phyloP scores from a whole-genome alignment of 2,329 filamentous ascomycete species.

The Paecilomyces formosus region DNA sequence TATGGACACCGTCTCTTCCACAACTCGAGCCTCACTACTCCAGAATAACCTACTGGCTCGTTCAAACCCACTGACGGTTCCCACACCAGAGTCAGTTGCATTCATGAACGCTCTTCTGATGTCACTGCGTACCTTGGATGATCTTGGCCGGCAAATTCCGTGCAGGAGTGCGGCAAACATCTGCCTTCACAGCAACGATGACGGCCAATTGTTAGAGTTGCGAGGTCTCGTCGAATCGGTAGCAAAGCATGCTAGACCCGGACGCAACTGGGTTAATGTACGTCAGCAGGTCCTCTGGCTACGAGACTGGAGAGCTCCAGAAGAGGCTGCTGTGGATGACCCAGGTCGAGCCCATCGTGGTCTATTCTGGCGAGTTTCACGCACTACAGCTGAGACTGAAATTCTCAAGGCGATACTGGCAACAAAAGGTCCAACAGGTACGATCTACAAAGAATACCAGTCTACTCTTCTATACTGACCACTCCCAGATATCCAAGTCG shows the following conservation, averaged over 20 bases:
- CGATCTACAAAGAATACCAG: neutral
- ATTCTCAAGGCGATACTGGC: slow-evolving; percentile 50
- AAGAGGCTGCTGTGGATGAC: slow-evolving; percentile 11
- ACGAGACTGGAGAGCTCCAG: slow-evolving; percentile 48
- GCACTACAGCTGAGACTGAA: slow-evolving; percentile 47
- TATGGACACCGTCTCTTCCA: slow-evolving; percentile 23
- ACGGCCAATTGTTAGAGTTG: slow-evolving; percentile 47
- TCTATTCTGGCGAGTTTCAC: slow-evolving; percentile 43
- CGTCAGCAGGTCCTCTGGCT: slow-evolving; percentile 52
- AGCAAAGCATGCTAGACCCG: slow-evolving; percentile 34
- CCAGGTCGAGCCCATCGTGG: slow-evolving; percentile 31
- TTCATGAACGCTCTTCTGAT: slow-evolving; percentile 35
- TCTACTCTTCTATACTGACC: slow-evolving; percentile 1
- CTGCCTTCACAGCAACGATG: slow-evolving; percentile 45
- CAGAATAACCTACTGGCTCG: slow-evolving; percentile 31
- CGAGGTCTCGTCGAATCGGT: slow-evolving; percentile 46
- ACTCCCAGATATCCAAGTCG: slow-evolving; percentile 31
- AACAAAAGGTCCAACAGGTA: slow-evolving; percentile 27
- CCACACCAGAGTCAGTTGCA: slow-evolving; percentile 29
- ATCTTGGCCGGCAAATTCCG: slow-evolving; percentile 29
- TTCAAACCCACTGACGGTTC: slow-evolving; percentile 35
- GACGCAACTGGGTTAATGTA: slow-evolving; percentile 41
- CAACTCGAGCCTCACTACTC: slow-evolving; percentile 34
- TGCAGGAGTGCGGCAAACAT: slow-evolving; percentile 38
- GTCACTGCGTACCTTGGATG: slow-evolving; percentile 32